A percentile compares a stretch with the other conserved stretches of the same genome.
Conservation (phyloP, 1,284 basidiomycete genomes). For the Pascua guehoae region DNA sequence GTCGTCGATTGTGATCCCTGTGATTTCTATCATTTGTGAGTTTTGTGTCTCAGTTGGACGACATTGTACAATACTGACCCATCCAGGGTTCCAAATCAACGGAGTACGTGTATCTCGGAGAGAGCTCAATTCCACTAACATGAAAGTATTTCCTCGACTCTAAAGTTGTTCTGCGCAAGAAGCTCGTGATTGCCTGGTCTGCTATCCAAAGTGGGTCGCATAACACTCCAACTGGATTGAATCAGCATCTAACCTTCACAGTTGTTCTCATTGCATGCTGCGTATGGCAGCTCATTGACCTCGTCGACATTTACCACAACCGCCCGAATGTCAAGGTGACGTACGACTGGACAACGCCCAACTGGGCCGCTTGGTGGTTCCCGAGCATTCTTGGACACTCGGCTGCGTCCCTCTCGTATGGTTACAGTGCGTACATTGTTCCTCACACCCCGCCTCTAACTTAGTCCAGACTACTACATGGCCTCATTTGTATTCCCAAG, state of each 20-base stretch:
- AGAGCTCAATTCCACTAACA: no score
- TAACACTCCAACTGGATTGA: no score
- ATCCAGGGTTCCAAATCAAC: constrained; percentile 31
- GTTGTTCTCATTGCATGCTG: not conserved
- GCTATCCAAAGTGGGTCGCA: constrained; percentile 16
- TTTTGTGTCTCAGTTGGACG: not conserved
- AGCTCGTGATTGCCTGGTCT: constrained; percentile 28
- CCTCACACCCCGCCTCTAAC: no score
- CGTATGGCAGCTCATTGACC: constrained; percentile 40
- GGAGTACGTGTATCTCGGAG: constrained; percentile 18
- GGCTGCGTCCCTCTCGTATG: constrained; percentile 13
- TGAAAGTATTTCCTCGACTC: constrained; percentile 35
- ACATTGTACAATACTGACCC: not conserved
- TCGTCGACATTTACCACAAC: constrained; percentile 13
- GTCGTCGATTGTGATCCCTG: constrained; percentile 43
- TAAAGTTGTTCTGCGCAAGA: constrained; percentile 26
- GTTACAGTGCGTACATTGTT: constrained; percentile 10
- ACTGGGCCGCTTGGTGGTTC: constrained; percentile 35
- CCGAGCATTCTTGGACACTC: constrained; percentile 27
- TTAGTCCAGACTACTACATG: constrained; percentile 14
- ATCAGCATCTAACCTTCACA: not conserved
- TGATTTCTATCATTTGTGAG: constrained; percentile 26
- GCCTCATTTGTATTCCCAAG: constrained; percentile 20
- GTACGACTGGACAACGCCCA: constrained; percentile 33
- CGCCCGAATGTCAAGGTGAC: constrained; percentile 1